A percentile compares a stretch with the other conserved stretches of the same genome.
Conservation (phyloP, 176 grass and related monocot species). For the Aegilops sharonensis region DNA sequence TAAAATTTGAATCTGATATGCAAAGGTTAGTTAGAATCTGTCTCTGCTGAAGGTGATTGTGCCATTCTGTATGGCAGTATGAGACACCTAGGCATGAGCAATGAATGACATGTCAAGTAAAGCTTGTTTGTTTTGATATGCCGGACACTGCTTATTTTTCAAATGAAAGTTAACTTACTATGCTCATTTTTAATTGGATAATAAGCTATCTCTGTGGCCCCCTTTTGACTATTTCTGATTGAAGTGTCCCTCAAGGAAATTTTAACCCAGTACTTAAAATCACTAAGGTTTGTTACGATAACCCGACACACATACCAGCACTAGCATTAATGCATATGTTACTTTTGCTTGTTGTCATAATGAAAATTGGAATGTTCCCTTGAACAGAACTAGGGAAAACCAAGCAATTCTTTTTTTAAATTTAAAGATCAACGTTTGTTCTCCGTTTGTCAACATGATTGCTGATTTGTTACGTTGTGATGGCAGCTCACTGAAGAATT, state of each 20-base stretch:
- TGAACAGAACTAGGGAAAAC: constrained; percentile 1
- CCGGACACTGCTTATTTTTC: not conserved
- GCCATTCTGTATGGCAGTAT: not conserved
- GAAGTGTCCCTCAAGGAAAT: not conserved
- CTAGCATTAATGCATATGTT: not conserved
- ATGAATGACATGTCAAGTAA: not conserved
- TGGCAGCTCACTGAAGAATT: constrained; percentile 67
- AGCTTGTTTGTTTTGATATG: not conserved
- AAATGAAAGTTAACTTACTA: constrained; percentile 1
- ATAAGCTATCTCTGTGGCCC: not conserved
- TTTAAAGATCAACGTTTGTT: not conserved
- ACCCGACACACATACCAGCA: not conserved
- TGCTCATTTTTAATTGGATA: not conserved
- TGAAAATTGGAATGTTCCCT: not conserved
- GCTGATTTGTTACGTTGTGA: constrained; percentile 23
- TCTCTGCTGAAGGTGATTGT: constrained; percentile 7
- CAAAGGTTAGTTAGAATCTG: constrained; percentile 7
- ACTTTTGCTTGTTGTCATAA: constrained; percentile 12
- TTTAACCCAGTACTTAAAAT: not conserved
- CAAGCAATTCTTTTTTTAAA: not conserved
- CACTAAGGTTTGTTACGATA: constrained; percentile 5
- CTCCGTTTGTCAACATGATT: not conserved
- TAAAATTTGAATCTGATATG: not conserved
- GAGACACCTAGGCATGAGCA: not conserved
- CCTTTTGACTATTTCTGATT: not conserved